Base-by-base conservation (phyloP, 306 rosid genomes). In the Cucurbita argyrosperma region DNA sequence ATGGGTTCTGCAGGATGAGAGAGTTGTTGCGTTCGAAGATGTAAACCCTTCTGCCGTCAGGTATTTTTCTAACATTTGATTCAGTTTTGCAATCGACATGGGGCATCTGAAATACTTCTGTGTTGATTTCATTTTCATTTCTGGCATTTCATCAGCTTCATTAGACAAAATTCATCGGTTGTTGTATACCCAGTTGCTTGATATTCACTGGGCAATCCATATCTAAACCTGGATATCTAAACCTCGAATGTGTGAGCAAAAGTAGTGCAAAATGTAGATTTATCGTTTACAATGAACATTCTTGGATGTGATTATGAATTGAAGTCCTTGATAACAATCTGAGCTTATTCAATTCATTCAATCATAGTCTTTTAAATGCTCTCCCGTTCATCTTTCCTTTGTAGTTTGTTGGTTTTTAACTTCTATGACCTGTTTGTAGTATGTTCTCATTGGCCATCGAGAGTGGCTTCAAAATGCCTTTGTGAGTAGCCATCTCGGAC, bases 11-110 rank as follows among this genome's bases (percentile, higher is more conserved):
- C 86, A 88, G 94, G 94, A 88, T 57, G 83, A 86, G 64, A 84
- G 74, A 76, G 89, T 86, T 18, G 82, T 86, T 57, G 89, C 89
- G 19, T 88, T 88, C 71, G 85, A 55, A 69, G 93, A 88, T 69
- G 83, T 82, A 70, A 78, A 75, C 56, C 93, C 90, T 14, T 81
- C 93, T 18, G 94, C 94, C 83, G 73, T 79, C 81, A 86, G 93
- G 93, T 86, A 73, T 43, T 59, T 47, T 77, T 51, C 53, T 58
- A n/a, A 23, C 16, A 37, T 66, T 79, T 55, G 50, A 39, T 74
- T 65, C 45, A 47, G 73, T 66, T 74, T 11, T 10, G 52, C 57
- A 30, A 53, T 30, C 12, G 71, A 74, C 12, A 42, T 45, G 26
- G 23, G 40, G 51, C 8, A 1, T 46, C 16, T 23, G 42, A 68